Percentiles rank a stretch among this genome's conserved stretches.
Evolutionary conservation across 768 basidiomycete genomes (phyloP).

Genomic region (Solioccasus polychromus): DNA sequence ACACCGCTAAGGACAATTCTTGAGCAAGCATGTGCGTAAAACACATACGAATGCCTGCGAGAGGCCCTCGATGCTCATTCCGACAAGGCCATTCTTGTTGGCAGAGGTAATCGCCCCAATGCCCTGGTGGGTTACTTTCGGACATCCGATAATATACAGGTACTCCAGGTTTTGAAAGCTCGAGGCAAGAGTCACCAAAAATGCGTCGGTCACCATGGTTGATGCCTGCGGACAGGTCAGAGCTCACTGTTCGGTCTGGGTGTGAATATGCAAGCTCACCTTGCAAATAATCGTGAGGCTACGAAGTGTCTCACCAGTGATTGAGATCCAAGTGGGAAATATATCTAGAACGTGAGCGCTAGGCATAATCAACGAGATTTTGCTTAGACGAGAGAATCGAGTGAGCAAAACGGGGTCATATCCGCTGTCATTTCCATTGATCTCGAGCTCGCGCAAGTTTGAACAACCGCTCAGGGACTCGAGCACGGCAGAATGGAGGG

Average conservation of each 20-base stretch:
- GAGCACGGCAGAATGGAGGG: constrained; percentile 59
- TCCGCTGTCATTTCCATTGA: constrained; percentile 61
- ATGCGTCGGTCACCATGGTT: constrained; percentile 52
- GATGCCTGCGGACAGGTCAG: constrained; percentile 43
- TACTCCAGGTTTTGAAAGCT: constrained; percentile 50
- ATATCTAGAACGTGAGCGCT: constrained; percentile 48
- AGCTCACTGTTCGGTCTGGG: background rate
- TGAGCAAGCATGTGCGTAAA: background rate
- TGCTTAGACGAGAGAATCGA: constrained; percentile 48
- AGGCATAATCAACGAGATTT: constrained; percentile 75
- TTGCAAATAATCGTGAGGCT: constrained; percentile 69
- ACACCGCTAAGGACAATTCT: constrained; percentile 3
- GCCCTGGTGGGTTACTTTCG: constrained; percentile 62
- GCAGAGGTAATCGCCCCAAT: constrained; percentile 48
- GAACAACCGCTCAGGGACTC: constrained; percentile 43
- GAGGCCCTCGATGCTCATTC: constrained; percentile 60
- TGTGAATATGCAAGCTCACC: constrained; percentile 34
- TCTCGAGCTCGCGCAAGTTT: constrained; percentile 55
- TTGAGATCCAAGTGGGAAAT: constrained; percentile 49
- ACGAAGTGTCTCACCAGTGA: constrained; percentile 45
- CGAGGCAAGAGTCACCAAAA: constrained; percentile 50
- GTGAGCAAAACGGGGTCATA: constrained; percentile 49
- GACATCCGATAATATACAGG: constrained; percentile 64
- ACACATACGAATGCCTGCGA: constrained; percentile 56
- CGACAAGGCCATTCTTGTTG: constrained; percentile 46